Evolutionary conservation across 2,329 filamentous ascomycete species (phyloP).

Genomic region (Alternaria solani): DNA sequence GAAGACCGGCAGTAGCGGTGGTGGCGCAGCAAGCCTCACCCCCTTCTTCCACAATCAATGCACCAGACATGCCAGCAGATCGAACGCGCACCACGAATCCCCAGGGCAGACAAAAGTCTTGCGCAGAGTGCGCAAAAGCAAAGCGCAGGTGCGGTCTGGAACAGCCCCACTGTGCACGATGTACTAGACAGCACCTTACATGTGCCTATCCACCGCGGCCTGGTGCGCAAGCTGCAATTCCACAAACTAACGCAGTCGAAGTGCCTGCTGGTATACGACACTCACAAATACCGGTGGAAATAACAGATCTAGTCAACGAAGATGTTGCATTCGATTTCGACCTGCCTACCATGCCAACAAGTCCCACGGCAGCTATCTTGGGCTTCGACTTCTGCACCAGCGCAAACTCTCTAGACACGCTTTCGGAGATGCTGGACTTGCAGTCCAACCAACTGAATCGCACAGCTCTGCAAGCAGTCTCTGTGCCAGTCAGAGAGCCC

Average conservation of each 20-base stretch:
- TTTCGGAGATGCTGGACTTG: slow-evolving; percentile 36
- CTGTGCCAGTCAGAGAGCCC: not conserved
- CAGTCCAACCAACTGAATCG: slow-evolving; percentile 5
- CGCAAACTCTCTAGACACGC: slow-evolving; percentile 62
- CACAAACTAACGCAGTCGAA: not conserved
- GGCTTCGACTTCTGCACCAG: slow-evolving; percentile 30
- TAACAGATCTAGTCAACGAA: slow-evolving; percentile 33
- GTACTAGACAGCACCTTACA: slow-evolving; percentile 56
- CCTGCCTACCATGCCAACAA: slow-evolving; percentile 10
- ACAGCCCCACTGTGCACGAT: slow-evolving; percentile 62
- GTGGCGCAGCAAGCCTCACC: slow-evolving; percentile 1
- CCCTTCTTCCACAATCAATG: not conserved
- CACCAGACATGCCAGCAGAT: slow-evolving; percentile 53
- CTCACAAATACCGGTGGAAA: not conserved
- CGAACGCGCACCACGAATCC: slow-evolving; percentile 27
- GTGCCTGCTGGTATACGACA: slow-evolving; percentile 31
- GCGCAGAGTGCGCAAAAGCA: slow-evolving; percentile 63
- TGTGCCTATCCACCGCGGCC: slow-evolving; percentile 56
- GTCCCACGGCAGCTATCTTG: slow-evolving; percentile 12
- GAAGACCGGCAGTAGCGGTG: not conserved
- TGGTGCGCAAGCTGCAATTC: not conserved
- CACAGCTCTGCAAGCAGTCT: not conserved
- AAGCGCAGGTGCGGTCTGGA: slow-evolving; percentile 66
- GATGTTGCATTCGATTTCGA: slow-evolving; percentile 16
- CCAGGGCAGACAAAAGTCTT: slow-evolving; percentile 61